Conservation (phyloP, 1,284 basidiomycete species). For the Austropuccinia psidii region DNA sequence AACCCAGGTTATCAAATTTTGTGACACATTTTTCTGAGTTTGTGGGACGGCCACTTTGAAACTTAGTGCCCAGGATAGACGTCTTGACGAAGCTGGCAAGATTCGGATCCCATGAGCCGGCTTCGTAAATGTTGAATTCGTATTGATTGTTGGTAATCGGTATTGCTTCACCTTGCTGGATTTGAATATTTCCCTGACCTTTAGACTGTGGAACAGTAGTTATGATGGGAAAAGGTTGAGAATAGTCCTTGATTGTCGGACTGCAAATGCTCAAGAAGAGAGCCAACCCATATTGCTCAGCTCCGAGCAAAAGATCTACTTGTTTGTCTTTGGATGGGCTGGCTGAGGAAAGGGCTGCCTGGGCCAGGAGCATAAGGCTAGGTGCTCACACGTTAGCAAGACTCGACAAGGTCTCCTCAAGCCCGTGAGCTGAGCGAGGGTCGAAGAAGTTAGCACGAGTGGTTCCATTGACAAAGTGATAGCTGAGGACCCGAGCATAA, state of each 20-base stretch:
- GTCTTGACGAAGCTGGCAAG: conserved; percentile 20
- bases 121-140: conserved; percentile 17
- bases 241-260: not conserved
- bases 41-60: not conserved
- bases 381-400: not conserved
- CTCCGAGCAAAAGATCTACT: not conserved
- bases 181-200: not conserved
- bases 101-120: conserved; percentile 15
- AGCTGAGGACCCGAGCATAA: not conserved
- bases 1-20: conserved; percentile 24
- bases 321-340: not conserved
- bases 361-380: not conserved
- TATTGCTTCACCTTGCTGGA: not conserved
- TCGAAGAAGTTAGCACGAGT: conserved; percentile 14
- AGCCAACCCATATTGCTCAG: not conserved
- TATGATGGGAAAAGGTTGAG: conserved; percentile 24
- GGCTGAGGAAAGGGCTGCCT: not conserved
- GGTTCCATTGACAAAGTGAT: conserved; percentile 18
- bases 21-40: not conserved
- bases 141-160: conserved; percentile 27
- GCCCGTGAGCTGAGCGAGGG: not conserved
- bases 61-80: not conserved
- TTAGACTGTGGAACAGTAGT: conserved; percentile 4
- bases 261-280: not conserved
- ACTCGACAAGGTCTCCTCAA: not conserved